Evolutionary conservation across 1,139 yeast species (phyloP), one percentile per base, ranked within the genome.

Genomic region (Candida sp.): DNA sequence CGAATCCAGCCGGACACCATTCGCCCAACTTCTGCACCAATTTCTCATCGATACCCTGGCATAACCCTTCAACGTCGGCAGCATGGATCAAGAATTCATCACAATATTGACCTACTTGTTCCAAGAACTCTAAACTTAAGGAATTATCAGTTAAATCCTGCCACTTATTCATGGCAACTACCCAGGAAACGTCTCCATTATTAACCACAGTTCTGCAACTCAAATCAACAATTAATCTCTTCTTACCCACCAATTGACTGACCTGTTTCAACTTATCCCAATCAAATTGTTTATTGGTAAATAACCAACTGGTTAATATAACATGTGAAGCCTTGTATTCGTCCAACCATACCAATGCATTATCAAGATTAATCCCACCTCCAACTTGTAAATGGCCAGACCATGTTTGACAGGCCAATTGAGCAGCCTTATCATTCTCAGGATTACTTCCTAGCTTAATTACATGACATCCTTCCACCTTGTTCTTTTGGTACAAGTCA

Each of bases 141-240:
- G 67, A 77, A 40, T 82, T 76, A 39, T 73, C 74, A 0, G 99
- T 93, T 35, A 91, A 66, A 0, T 95, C 87, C 64, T 91, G 97
- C 99, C 99, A 93, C 62, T 91, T 87, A 64, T 95, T 90, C 82
- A 90, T 93, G 4, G 98, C 97, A 5, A 95, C 98, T 22, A 84
- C 79, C 99, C 99, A 93, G 39, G 68, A 64, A 3, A 55, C 50
- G 3, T 54, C 61, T 3, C 65, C 70, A 5, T 55, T 49, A 5
- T 48, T 50, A 9, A 55, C 54, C 2, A 73, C 71, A 30, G 77
- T 73, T 44, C 96, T 75, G 60, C 98, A 91, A 59, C 97, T 89
- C 54, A 91, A 73, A 62, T 93, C 98, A 41, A 90, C 86, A n/a
- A 90, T 88, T n/a, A 93, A 66, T 40, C 77, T 68, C 2, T 81